Percentiles rank a stretch among this genome's conserved stretches.
These are phyloP conservation scores for Collybiopsis confluens DNA, from an alignment of 768 basidiomycete species.

Conservation along the genomic window DNA sequence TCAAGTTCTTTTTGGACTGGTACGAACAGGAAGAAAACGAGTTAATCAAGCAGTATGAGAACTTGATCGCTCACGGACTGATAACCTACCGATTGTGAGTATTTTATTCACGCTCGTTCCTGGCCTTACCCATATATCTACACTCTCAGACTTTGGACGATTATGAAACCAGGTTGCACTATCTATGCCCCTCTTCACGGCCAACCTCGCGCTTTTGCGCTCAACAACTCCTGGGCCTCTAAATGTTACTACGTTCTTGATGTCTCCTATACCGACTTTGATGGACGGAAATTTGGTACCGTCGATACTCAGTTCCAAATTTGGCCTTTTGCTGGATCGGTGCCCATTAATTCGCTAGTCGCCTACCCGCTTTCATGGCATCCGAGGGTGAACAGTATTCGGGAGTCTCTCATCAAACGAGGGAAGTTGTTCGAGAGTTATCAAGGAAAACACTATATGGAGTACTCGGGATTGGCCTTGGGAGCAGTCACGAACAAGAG, in stretches of 20 bases:
- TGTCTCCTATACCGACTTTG: conserved; percentile 12
- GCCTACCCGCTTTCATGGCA: conserved; percentile 46
- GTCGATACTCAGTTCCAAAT: conserved; percentile 9
- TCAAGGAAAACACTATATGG: conserved; percentile 12
- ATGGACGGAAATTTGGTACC: conserved; percentile 12
- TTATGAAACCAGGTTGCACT: conserved; percentile 2
- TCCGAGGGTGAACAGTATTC: conserved; percentile 57
- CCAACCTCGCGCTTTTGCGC: background rate
- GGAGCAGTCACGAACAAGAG: background rate
- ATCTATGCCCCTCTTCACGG: background rate
- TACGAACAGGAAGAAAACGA: background rate
- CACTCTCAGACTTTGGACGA: background rate
- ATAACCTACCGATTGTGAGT: conserved; percentile 1
- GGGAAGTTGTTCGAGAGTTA: conserved; percentile 11
- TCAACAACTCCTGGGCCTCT: background rate
- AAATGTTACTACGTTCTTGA: background rate
- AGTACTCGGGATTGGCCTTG: conserved; percentile 11
- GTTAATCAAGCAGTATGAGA: background rate
- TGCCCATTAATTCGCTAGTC: conserved; percentile 5
- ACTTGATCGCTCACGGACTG: background rate
- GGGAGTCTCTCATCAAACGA: conserved; percentile 39
- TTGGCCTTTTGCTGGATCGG: conserved; percentile 9
- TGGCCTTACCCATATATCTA: background rate
- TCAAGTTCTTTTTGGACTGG: background rate
- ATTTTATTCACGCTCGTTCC: background rate